Percentiles rank a stretch among this genome's conserved stretches.
These are phyloP conservation scores for Auriscalpium vulgare DNA, from an alignment of 768 basidiomycete genomes.

Conservation along the genomic window DNA sequence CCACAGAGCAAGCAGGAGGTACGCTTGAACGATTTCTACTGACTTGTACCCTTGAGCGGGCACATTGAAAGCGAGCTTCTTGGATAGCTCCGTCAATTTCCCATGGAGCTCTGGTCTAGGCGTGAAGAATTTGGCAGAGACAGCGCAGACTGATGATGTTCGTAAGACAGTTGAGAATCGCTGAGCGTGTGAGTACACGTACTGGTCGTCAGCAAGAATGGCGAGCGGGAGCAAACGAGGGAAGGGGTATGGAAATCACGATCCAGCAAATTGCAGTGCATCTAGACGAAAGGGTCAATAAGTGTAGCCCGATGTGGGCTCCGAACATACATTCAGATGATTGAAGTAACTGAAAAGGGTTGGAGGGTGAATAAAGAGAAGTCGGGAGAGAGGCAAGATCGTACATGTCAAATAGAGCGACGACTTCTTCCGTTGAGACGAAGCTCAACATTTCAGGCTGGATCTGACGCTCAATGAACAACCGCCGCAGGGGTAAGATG, in stretches of 20 bases:
- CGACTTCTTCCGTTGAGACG: slow-evolving; percentile 81
- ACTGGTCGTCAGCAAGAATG: slow-evolving; percentile 93
- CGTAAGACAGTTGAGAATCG: background rate
- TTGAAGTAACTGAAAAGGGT: slow-evolving; percentile 54
- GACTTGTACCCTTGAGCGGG: slow-evolving; percentile 85
- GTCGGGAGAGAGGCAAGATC: slow-evolving; percentile 23
- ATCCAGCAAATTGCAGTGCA: slow-evolving; percentile 77
- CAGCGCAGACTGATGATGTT: slow-evolving; percentile 71
- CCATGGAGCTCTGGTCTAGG: slow-evolving; percentile 76
- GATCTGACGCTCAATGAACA: slow-evolving; percentile 82
- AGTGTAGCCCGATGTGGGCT: background rate
- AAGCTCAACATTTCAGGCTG: slow-evolving; percentile 94
- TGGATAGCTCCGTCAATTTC: slow-evolving; percentile 72
- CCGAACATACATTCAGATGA: slow-evolving; percentile 54
- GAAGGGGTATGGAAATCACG: slow-evolving; percentile 89
- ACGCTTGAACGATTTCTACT: slow-evolving; percentile 94
- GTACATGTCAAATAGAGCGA: slow-evolving; percentile 85
- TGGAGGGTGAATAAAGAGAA: slow-evolving; percentile 5
- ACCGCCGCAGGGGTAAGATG: slow-evolving; percentile 70
- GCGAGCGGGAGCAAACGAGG: slow-evolving; percentile 88
- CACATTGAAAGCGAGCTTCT: slow-evolving; percentile 82
- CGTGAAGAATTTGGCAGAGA: slow-evolving; percentile 84
- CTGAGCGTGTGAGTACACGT: slow-evolving; percentile 22
- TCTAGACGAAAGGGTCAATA: slow-evolving; percentile 31
- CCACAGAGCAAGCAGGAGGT: slow-evolving; percentile 82